Evolutionary conservation across 75 land plant genomes (phyloP).

Genomic region (Cunninghamia lanceolata): DNA sequence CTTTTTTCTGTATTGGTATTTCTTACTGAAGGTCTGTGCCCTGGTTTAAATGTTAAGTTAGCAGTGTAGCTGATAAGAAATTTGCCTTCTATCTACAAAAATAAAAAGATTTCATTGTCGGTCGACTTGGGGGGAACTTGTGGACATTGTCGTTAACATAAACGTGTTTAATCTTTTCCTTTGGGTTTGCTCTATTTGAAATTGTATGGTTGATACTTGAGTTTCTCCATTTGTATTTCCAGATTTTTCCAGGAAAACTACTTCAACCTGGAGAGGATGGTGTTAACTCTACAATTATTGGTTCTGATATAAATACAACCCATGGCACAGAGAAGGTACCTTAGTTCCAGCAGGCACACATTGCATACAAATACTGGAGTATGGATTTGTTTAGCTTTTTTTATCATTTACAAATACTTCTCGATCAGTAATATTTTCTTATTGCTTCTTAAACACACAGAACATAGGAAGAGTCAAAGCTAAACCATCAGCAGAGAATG

Average conservation of each 20-base stretch:
- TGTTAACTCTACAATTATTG: not conserved
- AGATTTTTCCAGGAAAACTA: not conserved
- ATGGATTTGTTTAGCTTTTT: not conserved
- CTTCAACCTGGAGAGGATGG: constrained; percentile 3
- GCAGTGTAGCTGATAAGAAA: not conserved
- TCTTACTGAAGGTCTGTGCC: not conserved
- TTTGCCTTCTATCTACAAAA: not conserved
- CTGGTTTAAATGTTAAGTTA: not conserved
- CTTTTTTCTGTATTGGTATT: not conserved
- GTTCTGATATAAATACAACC: not conserved
- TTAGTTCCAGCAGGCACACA: not conserved
- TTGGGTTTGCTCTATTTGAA: not conserved
- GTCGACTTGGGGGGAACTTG: not conserved
- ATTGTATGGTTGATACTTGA: not conserved
- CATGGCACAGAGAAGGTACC: not conserved
- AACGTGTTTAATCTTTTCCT: not conserved
- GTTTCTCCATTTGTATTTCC: not conserved
- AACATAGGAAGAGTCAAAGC: not conserved
- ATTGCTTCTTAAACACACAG: not conserved
- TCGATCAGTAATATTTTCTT: not conserved
- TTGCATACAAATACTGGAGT: not conserved
- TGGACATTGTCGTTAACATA: not conserved
- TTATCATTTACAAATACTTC: not conserved
- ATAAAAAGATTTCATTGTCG: not conserved
- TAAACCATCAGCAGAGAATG: not conserved